Conservation (phyloP, 1,284 basidiomycete species). For the Sparassis latifolia region DNA sequence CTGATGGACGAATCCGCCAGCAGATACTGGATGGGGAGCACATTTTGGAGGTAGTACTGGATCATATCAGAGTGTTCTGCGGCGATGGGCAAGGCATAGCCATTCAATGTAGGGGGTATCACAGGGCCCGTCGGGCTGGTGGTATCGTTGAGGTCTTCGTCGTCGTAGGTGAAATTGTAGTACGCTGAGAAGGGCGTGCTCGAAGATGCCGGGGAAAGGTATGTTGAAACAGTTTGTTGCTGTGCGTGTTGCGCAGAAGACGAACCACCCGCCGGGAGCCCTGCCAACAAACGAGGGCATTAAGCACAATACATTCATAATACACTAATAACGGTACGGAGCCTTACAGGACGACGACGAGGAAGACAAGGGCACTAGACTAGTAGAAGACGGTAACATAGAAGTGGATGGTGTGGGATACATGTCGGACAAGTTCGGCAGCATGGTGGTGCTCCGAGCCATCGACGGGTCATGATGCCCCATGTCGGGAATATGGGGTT, state of each 20-base stretch:
- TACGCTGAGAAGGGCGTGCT: slow-evolving; percentile 13
- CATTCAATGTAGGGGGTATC: slow-evolving; percentile 16
- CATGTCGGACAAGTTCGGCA: slow-evolving; percentile 32
- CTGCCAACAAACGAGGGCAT: slow-evolving; percentile 52
- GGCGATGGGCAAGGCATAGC: slow-evolving; percentile 21
- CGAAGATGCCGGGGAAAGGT: neutral
- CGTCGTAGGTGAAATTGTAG: slow-evolving; percentile 16
- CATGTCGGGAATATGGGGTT: slow-evolving; percentile 31
- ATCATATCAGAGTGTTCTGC: slow-evolving; percentile 30
- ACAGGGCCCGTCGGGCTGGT: slow-evolving; percentile 8
- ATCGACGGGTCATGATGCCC: slow-evolving; percentile 27
- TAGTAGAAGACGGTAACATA: slow-evolving; percentile 29
- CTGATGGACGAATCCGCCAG: slow-evolving; percentile 44
- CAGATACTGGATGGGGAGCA: slow-evolving; percentile 61
- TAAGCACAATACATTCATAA: slow-evolving; percentile 65
- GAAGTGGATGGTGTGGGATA: slow-evolving; percentile 24
- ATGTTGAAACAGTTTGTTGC: slow-evolving; percentile 4
- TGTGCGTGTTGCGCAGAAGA: slow-evolving; percentile 12
- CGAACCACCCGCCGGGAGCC: slow-evolving; percentile 30
- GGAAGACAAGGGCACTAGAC: slow-evolving; percentile 27
- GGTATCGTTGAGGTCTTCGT: slow-evolving; percentile 19
- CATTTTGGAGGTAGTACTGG: slow-evolving; percentile 38
- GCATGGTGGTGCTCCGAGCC: slow-evolving; percentile 30
- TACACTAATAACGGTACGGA: slow-evolving; percentile 64
- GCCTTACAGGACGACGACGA: slow-evolving; percentile 51